phyloP scores from a whole-genome alignment of 345 rosid genomes.

The Mallotus nudiflorus region DNA sequence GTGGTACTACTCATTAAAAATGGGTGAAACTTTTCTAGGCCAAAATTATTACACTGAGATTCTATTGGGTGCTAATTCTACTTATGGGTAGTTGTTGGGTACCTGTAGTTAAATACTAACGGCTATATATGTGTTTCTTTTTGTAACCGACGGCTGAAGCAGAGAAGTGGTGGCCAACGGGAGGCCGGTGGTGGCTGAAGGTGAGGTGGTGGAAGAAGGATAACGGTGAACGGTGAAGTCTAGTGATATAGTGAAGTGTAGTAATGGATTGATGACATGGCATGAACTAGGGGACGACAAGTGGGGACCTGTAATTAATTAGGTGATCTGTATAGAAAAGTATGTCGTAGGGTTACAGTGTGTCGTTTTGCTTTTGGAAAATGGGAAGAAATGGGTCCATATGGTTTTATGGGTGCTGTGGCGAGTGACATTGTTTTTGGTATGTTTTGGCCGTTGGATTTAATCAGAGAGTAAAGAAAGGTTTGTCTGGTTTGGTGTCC shows the following conservation, averaged over 20 bases:
- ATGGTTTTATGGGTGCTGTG: too few relatives aligned
- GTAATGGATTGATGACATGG: conserved; percentile 6
- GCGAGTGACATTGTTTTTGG: background rate
- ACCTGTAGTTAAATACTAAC: conserved; percentile 16
- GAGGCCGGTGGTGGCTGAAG: background rate
- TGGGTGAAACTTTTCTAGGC: conserved; percentile 2
- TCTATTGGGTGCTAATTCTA: background rate
- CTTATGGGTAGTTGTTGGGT: too few relatives aligned
- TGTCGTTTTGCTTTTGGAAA: conserved; percentile 15
- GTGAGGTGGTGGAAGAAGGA: background rate
- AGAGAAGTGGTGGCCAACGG: background rate
- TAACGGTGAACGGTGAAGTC: conserved; percentile 4
- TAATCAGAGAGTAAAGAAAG: background rate
- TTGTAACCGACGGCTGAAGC: conserved; percentile 26
- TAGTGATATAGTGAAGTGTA: background rate
- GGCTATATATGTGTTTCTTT: conserved; percentile 18
- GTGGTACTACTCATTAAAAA: conserved; percentile 12
- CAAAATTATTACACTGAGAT: background rate
- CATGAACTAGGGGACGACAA: background rate
- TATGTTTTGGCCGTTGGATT: conserved; percentile 22
- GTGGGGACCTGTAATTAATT: background rate
- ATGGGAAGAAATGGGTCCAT: background rate
- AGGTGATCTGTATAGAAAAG: conserved; percentile 8
- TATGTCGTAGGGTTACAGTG: background rate
- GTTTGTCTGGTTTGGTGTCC: conserved; percentile 1